These are phyloP conservation scores for Teunomyces stri DNA, from an alignment of 805 yeast genomes.

Conservation along the genomic window DNA sequence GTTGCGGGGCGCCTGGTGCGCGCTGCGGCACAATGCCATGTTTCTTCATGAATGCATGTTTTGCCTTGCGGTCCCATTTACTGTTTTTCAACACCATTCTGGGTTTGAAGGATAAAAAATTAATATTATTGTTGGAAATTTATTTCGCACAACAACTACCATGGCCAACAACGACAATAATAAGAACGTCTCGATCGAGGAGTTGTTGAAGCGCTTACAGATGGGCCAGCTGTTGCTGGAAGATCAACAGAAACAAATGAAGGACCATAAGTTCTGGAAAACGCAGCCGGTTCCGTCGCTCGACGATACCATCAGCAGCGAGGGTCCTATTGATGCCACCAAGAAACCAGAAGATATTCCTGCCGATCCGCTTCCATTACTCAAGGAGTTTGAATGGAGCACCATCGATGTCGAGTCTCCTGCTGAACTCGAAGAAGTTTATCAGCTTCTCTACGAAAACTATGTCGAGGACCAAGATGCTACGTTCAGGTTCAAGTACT, in stretches of 20 bases:
- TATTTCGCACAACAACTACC: too few species aligned
- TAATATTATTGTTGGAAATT: too few species aligned
- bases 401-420: constrained; percentile 60
- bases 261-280: constrained; percentile 94
- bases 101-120: too few species aligned
- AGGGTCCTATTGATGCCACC: constrained; percentile 75
- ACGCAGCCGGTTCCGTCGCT: constrained; percentile 91
- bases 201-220: constrained; percentile 53
- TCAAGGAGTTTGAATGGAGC: constrained; percentile 85
- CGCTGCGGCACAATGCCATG: constrained; percentile 30
- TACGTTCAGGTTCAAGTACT: constrained; percentile 86
- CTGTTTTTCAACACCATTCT: constrained; percentile 41
- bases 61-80: constrained; percentile 46
- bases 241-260: constrained; percentile 58
- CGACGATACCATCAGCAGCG: constrained; percentile 61
- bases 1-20: constrained; percentile 11
- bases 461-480: constrained; percentile 95
- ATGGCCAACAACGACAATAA: too few species aligned
- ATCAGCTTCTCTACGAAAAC: constrained; percentile 76
- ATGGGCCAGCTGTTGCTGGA: constrained; percentile 55
- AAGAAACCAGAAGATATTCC: constrained; percentile 75
- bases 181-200: constrained; percentile 33
- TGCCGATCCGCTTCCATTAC: constrained; percentile 64
- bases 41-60: constrained; percentile 35
- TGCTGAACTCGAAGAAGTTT: constrained; percentile 70